Percentiles rank a stretch among this genome's conserved stretches.
Evolutionary conservation across 306 rosid species (phyloP).

Genomic region (Purshia tridentata): DNA sequence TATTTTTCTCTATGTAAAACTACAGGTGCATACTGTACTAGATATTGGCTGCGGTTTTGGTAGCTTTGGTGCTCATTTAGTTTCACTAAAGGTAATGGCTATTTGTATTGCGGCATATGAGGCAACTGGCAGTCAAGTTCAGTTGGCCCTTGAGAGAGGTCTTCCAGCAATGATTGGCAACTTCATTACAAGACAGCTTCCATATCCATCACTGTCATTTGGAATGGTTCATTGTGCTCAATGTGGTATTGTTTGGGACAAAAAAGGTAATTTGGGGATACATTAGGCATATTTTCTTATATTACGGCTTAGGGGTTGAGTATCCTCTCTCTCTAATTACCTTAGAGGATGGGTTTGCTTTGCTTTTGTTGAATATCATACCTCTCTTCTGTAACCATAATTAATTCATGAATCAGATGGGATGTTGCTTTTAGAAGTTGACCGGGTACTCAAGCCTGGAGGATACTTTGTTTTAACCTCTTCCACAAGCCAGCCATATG

Average conservation of each 20-base stretch:
- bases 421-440: slow-evolving; percentile 77
- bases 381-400: slow-evolving; percentile 17
- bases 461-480: slow-evolving; percentile 95
- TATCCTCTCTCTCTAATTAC: neutral
- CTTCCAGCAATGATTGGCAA: slow-evolving; percentile 95
- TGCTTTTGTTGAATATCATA: slow-evolving; percentile 5
- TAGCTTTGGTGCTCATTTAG: slow-evolving; percentile 94
- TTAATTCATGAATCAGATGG: slow-evolving; percentile 65
- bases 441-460: slow-evolving; percentile 96
- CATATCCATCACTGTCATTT: slow-evolving; percentile 88
- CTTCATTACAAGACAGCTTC: slow-evolving; percentile 78
- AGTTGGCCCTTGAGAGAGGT: slow-evolving; percentile 97
- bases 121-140: slow-evolving; percentile 99
- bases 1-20: slow-evolving; percentile 24
- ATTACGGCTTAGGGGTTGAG: neutral
- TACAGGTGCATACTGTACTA: slow-evolving; percentile 74
- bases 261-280: slow-evolving; percentile 54
- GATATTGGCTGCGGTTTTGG: slow-evolving; percentile 98
- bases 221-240: slow-evolving; percentile 98
- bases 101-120: slow-evolving; percentile 90
- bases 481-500: slow-evolving; percentile 61
- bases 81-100: slow-evolving; percentile 77
- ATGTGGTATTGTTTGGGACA: slow-evolving; percentile 85
- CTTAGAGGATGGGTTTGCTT: neutral
- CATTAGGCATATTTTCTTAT: neutral